Base-by-base conservation (phyloP, 257 asterid species). In the Jasminum sambac region DNA sequence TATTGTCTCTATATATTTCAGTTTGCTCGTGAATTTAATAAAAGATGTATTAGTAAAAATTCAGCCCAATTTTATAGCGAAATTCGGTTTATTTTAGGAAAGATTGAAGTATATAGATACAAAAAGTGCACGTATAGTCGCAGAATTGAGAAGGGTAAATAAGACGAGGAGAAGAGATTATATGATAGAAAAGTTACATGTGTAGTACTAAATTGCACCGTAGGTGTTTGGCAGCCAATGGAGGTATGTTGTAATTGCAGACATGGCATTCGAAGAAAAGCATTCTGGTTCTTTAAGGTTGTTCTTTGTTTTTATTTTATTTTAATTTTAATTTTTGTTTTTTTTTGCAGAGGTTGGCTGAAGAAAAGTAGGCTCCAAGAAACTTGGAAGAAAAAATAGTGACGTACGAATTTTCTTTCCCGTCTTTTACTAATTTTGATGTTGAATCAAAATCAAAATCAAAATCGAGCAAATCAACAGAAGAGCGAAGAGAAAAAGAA, bases 111-210 rank as follows among this genome's bases (percentile, higher is more conserved):
- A 72, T 42, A 72, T 75, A 84, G 70, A 88, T 82, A 82, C 79
- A 80, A 67, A 23, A 11, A 14, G 37, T 36, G 84, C 77, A 84
- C 74, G 82, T 76, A 82, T 85, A 81, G 74, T 72, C 71, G 63
- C 26, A 30, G 79, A 63, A 62, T 24, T 36, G 72, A 77, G 77
- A 66, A 41, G 76, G 68, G 19, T 73, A 71, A 73, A 72, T 68
- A 69, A 59, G 1, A 30, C 36, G 36, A 30, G 36, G 36, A 30
- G 36, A 30, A 30, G 4, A 4, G 36, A 30, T 30, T 30, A 30
- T 19, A 41, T 68, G 80, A 70, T 69, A 65, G 79, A 25, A 64
- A 70, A 46, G 24, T 60, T 59, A 34, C 24, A 71, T 69, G 44
- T 62, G 68, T 19, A 55, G 46, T 70, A 74, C 74, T 73, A 82